Base-by-base conservation (phyloP, 2,329 filamentous ascomycete species). In the Sclerotinia borealis region DNA sequence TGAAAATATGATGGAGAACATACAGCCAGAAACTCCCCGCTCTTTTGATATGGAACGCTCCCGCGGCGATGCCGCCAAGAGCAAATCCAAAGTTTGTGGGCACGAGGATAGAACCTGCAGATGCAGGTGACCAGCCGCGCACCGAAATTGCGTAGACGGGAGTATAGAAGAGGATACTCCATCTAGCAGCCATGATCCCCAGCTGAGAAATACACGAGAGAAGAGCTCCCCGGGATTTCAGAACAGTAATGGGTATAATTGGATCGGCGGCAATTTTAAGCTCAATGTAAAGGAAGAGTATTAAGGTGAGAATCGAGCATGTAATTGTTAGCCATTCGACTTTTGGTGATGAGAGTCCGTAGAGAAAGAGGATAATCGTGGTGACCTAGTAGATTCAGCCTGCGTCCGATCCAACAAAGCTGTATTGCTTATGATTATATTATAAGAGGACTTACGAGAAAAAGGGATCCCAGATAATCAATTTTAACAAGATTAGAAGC, bases 11-110 rank as follows among this genome's bases (percentile, higher is more conserved):
- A 25, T n/a, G 9, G 25, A 17, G 43, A 31, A 69, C 76, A 61
- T 70, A 79, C 62, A 83, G 69, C 78, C 89, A 96, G 75, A 92
- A 96, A 67, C 87, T 88, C 1, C 89, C 88, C 1, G 81, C 79
- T 25, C 88, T 85, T 25, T 85, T 85, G 69, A 96, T 88, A 73
- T 96, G 92, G 19, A 95, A 77, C 76, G 83, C 85, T 10, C 92
- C 92, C 17, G 89, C 87, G 5, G 91, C 68, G 0, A 96, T 76
- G 0, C 91, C 90, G 29, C 91, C 92, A 2, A 83, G 69, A 0
- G 86, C 91, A 71, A 96, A 96, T 1, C 91, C 92, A 7, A 85
- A 73, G 74, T 96, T 96, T 0, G 91, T 95, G 0, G 92, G 91
- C 52, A 96, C 84, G 8, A 96, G 81, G 41, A 93, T 87, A 4